Evolutionary conservation across 2,329 filamentous ascomycete genomes (phyloP).

Genomic region (Cladosporium velox): DNA sequence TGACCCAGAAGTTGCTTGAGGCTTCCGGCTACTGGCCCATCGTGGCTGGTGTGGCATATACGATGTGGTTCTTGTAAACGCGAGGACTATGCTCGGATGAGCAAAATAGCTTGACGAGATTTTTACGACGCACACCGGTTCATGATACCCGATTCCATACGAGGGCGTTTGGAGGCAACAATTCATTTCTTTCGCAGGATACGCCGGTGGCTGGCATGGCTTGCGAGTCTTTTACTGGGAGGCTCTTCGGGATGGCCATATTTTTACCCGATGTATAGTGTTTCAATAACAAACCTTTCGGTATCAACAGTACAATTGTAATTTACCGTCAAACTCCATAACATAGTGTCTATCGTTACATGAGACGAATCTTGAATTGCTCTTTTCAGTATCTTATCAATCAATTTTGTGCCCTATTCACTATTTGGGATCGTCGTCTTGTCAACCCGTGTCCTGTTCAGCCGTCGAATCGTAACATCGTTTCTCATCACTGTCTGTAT

Average conservation of each 20-base stretch:
- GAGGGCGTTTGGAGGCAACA: neutral
- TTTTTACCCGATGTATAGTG: neutral
- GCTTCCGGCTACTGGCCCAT: constrained; percentile 44
- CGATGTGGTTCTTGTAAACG: constrained; percentile 35
- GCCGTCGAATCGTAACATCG: neutral
- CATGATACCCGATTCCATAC: neutral
- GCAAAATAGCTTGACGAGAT: neutral
- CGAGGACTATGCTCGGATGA: neutral
- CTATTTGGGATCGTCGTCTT: neutral
- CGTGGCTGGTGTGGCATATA: constrained; percentile 41
- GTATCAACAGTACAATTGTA: neutral
- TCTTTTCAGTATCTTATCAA: neutral
- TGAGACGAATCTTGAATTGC: neutral
- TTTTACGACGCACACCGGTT: neutral
- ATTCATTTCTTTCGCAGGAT: neutral
- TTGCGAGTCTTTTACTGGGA: neutral
- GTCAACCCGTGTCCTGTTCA: neutral
- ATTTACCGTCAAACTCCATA: no score
- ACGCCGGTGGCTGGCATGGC: neutral
- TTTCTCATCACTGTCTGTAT: neutral
- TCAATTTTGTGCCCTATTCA: neutral
- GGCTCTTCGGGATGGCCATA: neutral
- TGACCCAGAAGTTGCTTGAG: constrained; percentile 30
- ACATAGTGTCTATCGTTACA: no score
- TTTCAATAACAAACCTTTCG: neutral